These are phyloP conservation scores for Backusella liffmaniae DNA, from an alignment of 192 early-diverging fungal genomes.

Conservation along the genomic window DNA sequence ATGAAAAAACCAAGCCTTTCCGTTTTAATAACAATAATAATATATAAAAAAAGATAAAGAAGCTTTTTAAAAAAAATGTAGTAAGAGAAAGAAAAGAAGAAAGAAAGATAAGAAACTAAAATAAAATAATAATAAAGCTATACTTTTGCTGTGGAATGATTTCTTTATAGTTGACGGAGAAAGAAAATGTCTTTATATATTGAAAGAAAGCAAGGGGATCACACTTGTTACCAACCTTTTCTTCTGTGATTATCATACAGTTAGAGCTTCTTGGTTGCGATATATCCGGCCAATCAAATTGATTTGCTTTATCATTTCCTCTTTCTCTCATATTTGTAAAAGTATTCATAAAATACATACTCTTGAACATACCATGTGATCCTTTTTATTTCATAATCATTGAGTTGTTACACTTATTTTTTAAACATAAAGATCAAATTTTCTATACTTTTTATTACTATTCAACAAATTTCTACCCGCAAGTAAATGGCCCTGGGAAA, in stretches of 20 bases:
- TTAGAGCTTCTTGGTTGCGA: neutral
- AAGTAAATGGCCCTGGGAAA: neutral
- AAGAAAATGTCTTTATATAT: neutral
- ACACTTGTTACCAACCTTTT: neutral
- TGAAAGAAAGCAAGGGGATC: slow-evolving; percentile 2
- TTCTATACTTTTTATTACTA: too few species aligned
- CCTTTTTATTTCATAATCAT: neutral
- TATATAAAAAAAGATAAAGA: slow-evolving; percentile 3
- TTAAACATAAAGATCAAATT: too few species aligned
- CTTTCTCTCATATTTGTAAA: too few species aligned
- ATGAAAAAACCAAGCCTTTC: neutral
- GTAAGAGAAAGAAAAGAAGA: neutral
- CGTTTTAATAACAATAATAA: neutral
- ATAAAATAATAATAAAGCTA: neutral
- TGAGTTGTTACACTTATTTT: too few species aligned
- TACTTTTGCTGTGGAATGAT: neutral
- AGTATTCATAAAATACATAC: neutral
- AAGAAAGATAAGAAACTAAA: neutral
- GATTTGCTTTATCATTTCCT: neutral
- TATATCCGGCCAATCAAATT: neutral
- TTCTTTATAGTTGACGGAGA: neutral
- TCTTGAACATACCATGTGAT: neutral
- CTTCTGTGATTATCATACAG: neutral
- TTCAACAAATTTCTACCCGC: too few species aligned
- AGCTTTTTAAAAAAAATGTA: neutral